Base-by-base conservation (phyloP, 108 stramenopile genomes). In the Nannochloropsis granulata region DNA sequence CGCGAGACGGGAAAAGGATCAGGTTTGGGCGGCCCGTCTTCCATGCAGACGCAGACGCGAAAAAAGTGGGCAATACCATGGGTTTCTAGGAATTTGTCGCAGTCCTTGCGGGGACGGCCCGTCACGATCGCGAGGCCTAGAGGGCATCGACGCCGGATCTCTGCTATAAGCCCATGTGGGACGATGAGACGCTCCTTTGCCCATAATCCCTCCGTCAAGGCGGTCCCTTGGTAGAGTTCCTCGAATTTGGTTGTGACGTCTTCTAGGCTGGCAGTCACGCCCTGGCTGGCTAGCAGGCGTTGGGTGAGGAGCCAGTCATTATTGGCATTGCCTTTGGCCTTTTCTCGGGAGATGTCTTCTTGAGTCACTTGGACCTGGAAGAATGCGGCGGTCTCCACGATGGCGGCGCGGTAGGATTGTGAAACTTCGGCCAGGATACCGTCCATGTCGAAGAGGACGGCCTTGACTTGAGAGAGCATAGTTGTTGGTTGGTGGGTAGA, bases 11-110 rank as follows among this genome's bases (percentile, higher is more conserved):
- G 94, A 82, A 91, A 93, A 7, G 96, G 93, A 85, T 93, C 92
- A 8, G 96, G 96, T 84, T 96, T 96, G 44, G 94, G 90, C 14
- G 94, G 94, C 13, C 94, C 94, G 89, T 96, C 96, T 84, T 95
- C 95, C 95, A 95, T 95, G 82, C 94, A 95, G 21, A 94, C 94
- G 43, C 89, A 90, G 24, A 82, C 88, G 79, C 90, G 87, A 85
- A 96, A 90, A 34, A 94, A 85, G 34, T 88, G 24, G 13, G 86
- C 89, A 24, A 94, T 83, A 0, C 81, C 81, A 23, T 46, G 45
- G 13, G 44, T 44, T 16, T 93, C 86, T 43, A 96, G 86, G 87
- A 95, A 95, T 79, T 94, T 93, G 13, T 88, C 83, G 84, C 94
- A 94, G 88, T 96, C 96, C 0, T 83, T 89, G 26, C 92, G 80